phyloP scores from a whole-genome alignment of 768 basidiomycete species.

The Cystobasidium onofrii region DNA sequence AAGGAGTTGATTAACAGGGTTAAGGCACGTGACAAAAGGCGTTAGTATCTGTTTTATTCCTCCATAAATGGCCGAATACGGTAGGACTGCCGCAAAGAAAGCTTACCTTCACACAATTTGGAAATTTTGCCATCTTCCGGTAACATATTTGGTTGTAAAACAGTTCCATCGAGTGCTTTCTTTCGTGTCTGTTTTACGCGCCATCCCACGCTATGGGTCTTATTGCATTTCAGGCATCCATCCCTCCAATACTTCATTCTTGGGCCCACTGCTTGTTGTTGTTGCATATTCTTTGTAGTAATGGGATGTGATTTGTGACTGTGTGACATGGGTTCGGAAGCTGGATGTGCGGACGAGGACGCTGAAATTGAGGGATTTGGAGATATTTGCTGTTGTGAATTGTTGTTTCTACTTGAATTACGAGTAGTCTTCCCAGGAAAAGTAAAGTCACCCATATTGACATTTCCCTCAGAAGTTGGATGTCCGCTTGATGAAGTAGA shows the following conservation, averaged over 20 bases:
- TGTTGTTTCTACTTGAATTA: not conserved
- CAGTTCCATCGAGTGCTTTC: conserved; percentile 1
- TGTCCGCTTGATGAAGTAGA: not conserved
- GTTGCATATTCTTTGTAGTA: not conserved
- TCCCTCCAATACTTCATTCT: conserved; percentile 2
- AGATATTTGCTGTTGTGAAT: not conserved
- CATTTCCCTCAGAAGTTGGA: not conserved
- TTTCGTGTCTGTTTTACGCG: not conserved
- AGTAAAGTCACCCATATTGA: not conserved
- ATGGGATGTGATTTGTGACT: not conserved
- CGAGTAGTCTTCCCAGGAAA: not conserved
- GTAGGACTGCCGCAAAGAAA: no score
- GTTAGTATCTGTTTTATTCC: no score
- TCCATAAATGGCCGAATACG: no score
- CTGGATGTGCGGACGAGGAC: not conserved
- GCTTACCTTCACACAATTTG: conserved; percentile 23
- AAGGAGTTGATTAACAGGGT: no score
- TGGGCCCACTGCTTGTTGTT: not conserved
- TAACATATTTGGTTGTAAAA: not conserved
- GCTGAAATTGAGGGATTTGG: not conserved
- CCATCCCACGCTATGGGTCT: conserved; percentile 6
- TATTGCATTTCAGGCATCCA: conserved; percentile 15
- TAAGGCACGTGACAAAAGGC: not conserved
- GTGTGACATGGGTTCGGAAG: not conserved
- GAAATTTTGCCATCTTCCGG: not conserved